Evolutionary conservation across 805 yeast species (phyloP).

Genomic region (Wickerhamiella sorbophila): DNA sequence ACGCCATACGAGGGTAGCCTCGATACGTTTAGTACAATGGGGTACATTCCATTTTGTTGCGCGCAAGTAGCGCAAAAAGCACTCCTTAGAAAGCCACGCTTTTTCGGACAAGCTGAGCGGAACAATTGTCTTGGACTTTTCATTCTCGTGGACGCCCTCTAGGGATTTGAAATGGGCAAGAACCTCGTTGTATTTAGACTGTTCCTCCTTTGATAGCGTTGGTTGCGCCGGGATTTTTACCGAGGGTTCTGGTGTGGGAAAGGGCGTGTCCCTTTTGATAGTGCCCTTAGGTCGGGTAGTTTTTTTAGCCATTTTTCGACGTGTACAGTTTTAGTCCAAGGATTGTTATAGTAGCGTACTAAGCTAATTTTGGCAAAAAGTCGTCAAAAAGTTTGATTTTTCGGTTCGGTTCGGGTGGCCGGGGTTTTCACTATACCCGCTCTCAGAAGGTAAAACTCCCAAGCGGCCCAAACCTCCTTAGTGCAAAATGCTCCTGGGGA

Average conservation of each 20-base stretch:
- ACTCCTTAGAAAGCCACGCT: constrained; percentile 89
- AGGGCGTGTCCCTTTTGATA: constrained; percentile 30
- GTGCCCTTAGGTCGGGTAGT: too few relatives aligned
- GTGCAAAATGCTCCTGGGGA: too few relatives aligned
- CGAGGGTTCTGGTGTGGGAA: constrained; percentile 37
- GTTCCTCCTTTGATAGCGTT: constrained; percentile 40
- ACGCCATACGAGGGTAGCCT: constrained; percentile 78
- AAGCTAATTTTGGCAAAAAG: not conserved
- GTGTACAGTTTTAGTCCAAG: not conserved
- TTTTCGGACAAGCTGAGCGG: constrained; percentile 41
- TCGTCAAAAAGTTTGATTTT: not conserved
- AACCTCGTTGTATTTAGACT: constrained; percentile 46
- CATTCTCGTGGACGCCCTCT: constrained; percentile 31
- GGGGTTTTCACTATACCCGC: too few relatives aligned
- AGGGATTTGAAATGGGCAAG: constrained; percentile 45
- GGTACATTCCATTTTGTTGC: constrained; percentile 82
- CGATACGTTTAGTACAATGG: constrained; percentile 61
- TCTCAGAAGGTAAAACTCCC: too few relatives aligned
- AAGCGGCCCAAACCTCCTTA: too few relatives aligned
- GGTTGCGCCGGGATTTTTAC: constrained; percentile 38
- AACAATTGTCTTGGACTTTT: constrained; percentile 28
- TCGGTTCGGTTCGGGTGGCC: not conserved
- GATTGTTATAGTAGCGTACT: not conserved
- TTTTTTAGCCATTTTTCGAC: too few relatives aligned
- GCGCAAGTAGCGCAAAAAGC: constrained; percentile 74